A percentile compares a stretch with the other conserved stretches of the same genome.
phyloP scores from a whole-genome alignment of 805 yeast genomes.

The Kuraishia hungarica region DNA sequence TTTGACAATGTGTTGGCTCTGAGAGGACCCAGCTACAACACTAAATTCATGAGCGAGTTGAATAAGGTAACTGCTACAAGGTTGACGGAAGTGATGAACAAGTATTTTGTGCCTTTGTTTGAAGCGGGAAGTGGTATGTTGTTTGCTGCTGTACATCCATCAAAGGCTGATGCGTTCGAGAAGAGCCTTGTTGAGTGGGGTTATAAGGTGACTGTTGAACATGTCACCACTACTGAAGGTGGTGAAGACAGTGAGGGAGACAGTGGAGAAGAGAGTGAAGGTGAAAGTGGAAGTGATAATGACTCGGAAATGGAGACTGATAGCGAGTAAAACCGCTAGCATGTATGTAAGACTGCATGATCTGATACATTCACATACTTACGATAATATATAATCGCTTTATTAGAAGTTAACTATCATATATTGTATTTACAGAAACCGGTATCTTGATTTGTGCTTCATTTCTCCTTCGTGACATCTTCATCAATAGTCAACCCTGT shows the following conservation, averaged over 20 bases:
- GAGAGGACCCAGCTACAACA: conserved; percentile 62
- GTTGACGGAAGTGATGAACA: conserved; percentile 37
- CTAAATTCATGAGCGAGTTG: conserved; percentile 42
- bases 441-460: too few relatives aligned
- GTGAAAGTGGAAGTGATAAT: conserved; percentile 12
- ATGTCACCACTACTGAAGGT: conserved; percentile 27
- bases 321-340: background rate
- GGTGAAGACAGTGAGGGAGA: conserved; percentile 17
- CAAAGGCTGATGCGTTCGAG: conserved; percentile 39
- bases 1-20: conserved; percentile 56
- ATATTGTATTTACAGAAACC: background rate
- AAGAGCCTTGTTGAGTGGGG: conserved; percentile 43
- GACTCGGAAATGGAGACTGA: conserved; percentile 3
- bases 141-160: conserved; percentile 69
- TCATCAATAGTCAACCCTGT: conserved; percentile 69
- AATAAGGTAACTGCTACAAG: conserved; percentile 46
- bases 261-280: conserved; percentile 24
- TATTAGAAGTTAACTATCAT: background rate
- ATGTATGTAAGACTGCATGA: background rate
- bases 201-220: conserved; percentile 52
- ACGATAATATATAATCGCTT: too few relatives aligned
- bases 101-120: conserved; percentile 62
- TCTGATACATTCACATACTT: too few relatives aligned
- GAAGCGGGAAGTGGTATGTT: conserved; percentile 44
- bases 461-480: conserved; percentile 43